These are phyloP conservation scores for Triangularia setosa DNA, from an alignment of 2,329 filamentous ascomycete species.

Conservation along the genomic window DNA sequence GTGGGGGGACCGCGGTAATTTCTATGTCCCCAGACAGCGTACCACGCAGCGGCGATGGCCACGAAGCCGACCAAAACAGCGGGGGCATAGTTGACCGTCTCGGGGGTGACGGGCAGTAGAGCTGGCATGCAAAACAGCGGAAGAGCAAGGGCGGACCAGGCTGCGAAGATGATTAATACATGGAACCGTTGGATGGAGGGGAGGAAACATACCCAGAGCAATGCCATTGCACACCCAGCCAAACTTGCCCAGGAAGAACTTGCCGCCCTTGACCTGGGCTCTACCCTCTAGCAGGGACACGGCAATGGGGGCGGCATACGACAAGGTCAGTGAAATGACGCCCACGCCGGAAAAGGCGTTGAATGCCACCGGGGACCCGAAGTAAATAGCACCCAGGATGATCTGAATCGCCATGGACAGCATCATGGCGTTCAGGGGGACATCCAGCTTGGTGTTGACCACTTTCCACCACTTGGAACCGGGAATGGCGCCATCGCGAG, in stretches of 20 bases:
- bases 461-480: constrained; percentile 57
- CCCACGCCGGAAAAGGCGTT: constrained; percentile 68
- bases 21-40: constrained; percentile 64
- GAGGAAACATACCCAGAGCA: constrained; percentile 52
- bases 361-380: constrained; percentile 66
- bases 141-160: constrained; percentile 64
- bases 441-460: constrained; percentile 58
- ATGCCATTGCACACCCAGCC: constrained; percentile 61
- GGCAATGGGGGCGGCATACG: constrained; percentile 64
- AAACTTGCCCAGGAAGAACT: constrained; percentile 59
- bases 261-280: constrained; percentile 52
- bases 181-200: constrained; percentile 27
- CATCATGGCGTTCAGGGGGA: constrained; percentile 70
- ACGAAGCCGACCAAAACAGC: constrained; percentile 69
- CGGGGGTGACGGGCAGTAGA: constrained; percentile 53
- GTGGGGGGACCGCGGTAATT: constrained; percentile 64
- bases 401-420: constrained; percentile 63
- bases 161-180: constrained; percentile 32
- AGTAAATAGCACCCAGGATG: constrained; percentile 63
- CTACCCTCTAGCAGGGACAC: constrained; percentile 60
- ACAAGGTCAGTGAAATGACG: constrained; percentile 65
- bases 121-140: constrained; percentile 73
- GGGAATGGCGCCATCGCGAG: constrained; percentile 66
- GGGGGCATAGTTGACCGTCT: constrained; percentile 68
- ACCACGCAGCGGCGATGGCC: constrained; percentile 60